phyloP scores from a whole-genome alignment of 768 basidiomycete genomes.

The Mycena haematopus region DNA sequence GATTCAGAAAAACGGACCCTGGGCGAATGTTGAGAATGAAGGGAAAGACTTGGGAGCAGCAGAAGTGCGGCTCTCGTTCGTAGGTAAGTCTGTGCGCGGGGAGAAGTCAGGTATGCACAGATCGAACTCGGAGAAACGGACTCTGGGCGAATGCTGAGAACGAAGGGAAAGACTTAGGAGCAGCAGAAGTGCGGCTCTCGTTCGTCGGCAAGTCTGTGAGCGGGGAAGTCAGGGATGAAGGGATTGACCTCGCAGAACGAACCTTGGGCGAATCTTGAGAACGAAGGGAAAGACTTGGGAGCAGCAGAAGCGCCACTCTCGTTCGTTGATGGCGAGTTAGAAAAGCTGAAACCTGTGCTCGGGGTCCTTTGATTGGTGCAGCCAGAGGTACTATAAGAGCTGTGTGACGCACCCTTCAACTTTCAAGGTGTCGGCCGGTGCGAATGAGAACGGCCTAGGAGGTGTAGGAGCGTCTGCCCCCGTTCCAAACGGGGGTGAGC shows the following conservation, averaged over 20 bases:
- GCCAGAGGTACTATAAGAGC: constrained; percentile 7
- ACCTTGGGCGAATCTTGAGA: background rate
- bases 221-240: no score
- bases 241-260: background rate
- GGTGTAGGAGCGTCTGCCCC: constrained; percentile 1
- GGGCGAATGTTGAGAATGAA: background rate
- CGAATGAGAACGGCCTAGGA: constrained; percentile 3
- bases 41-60: constrained; percentile 3
- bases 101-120: no score
- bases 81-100: no score
- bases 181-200: constrained; percentile 4
- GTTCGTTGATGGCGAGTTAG: constrained; percentile 5
- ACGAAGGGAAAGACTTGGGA: background rate
- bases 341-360: no score
- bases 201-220: constrained; percentile 5
- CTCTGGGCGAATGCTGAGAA: background rate
- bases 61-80: constrained; percentile 2
- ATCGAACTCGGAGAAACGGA: background rate
- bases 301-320: constrained; percentile 10
- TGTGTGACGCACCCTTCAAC: constrained; percentile 8
- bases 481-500: constrained; percentile 8
- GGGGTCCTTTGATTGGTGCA: constrained; percentile 10
- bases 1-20: background rate
- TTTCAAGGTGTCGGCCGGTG: no score
- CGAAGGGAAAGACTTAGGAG: constrained; percentile 1